Base-by-base conservation (phyloP, 441 rosid genomes). In the Eruca vesicaria region DNA sequence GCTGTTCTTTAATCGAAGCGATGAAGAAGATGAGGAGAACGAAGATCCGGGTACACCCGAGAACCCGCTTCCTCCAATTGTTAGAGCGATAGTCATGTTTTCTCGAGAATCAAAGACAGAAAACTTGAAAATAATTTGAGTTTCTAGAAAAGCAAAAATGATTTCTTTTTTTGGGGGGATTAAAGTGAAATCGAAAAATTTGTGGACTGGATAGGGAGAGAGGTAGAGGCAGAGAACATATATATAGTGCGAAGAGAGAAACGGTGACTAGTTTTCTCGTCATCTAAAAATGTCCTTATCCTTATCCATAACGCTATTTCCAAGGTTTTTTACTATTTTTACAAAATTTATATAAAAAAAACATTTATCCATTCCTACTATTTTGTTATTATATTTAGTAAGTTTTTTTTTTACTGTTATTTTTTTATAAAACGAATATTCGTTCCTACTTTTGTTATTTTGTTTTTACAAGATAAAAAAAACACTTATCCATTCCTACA, bases 31-130 rank as follows among this genome's bases (percentile, higher is more conserved):
- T 33, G 81, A 78, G 36, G 81, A 78, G 19, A 68, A 78, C 32
- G 81, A 73, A 1, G 81, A 73, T 73, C 78, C 75, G 35, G 78
- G 63, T 18, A 73, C 7, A 73, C 78, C 81, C 61, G 82, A 80
- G 29, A 72, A 80, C 11, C 80, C 80, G 41, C 67, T 80, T 67
- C 77, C 82, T 67, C 82, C 82, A 45, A 75, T 80, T 14, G 79
- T 75, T 12, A 75, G 56, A 71, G 80, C 80, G 45, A 63, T 72
- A 9, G 82, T 66, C 81, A 78, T 77, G 14, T 32, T 43, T n/a
- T 26, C n/a, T 16, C 14, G 16, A 45, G 5, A 18, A 59, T 10
- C 45, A 10, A 60, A 63, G 41, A 21, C 23, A 5, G 72, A 48
- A 15, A 43, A 5, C 52, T 50, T 16, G 16, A 66, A 15, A n/a